Evolutionary conservation across 1,284 basidiomycete genomes (phyloP).

Genomic region (Wallemia ichthyophaga): DNA sequence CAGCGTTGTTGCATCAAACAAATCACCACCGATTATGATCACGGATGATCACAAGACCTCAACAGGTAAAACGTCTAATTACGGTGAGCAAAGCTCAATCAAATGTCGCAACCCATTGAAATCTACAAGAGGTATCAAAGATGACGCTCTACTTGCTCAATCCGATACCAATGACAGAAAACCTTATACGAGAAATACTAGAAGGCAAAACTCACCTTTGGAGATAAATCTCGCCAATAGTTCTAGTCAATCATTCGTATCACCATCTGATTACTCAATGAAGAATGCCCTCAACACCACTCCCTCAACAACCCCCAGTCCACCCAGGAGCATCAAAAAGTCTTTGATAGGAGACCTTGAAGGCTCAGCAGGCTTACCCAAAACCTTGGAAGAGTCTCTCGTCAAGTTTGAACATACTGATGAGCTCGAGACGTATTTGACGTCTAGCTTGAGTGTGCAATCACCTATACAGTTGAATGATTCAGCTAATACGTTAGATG

Average conservation of each 20-base stretch:
- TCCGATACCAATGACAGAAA: neutral
- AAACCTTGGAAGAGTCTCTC: neutral
- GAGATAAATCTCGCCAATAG: neutral
- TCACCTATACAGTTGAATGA: neutral
- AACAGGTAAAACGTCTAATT: slow-evolving; percentile 16
- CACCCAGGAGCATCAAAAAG: neutral
- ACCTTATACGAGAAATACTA: neutral
- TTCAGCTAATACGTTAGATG: neutral
- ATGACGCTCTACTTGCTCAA: neutral
- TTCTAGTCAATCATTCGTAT: neutral
- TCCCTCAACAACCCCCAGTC: neutral
- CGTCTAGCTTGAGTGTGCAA: neutral
- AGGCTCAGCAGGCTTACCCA: neutral
- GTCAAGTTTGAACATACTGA: neutral
- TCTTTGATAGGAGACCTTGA: neutral
- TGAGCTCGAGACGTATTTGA: neutral
- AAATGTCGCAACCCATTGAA: neutral
- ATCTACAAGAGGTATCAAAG: neutral
- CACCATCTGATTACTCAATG: neutral
- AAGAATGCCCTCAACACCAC: neutral
- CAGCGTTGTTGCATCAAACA: slow-evolving; percentile 49
- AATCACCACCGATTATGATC: slow-evolving; percentile 83
- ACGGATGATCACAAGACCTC: slow-evolving; percentile 89
- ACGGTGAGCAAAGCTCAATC: neutral
- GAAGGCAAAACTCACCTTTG: neutral